Percentiles rank a stretch among this genome's conserved stretches.
Conservation (phyloP, 2,329 filamentous ascomycete species). For the Arthrinium phaeospermum region DNA sequence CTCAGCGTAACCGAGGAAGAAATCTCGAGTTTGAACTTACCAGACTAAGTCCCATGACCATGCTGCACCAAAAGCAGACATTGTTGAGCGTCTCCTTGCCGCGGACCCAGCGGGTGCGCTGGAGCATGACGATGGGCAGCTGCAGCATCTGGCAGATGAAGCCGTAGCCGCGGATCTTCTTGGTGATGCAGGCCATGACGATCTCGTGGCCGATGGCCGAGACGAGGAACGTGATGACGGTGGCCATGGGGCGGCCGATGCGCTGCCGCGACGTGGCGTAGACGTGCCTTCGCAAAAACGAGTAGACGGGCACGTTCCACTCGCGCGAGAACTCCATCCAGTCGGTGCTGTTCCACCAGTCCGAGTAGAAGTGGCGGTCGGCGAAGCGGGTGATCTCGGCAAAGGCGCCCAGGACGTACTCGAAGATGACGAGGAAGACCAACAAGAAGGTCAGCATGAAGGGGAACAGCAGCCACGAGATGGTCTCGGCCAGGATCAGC, state of each 20-base stretch:
- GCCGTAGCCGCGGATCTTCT: conserved; percentile 93
- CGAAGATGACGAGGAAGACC: conserved; percentile 97
- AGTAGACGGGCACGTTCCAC: conserved; percentile 98
- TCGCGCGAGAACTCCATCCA: conserved; percentile 96
- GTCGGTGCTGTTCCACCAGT: conserved; percentile 80
- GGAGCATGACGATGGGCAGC: conserved; percentile 91
- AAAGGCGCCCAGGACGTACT: conserved; percentile 93
- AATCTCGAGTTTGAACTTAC: conserved; percentile 48
- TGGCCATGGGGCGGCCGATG: conserved; percentile 79
- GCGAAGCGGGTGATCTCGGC: conserved; percentile 94
- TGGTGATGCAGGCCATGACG: conserved; percentile 97
- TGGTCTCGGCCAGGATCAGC: conserved; percentile 86
- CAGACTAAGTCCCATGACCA: conserved; percentile 85
- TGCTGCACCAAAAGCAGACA: conserved; percentile 87
- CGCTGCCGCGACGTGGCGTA: conserved; percentile 82
- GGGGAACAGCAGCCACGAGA: conserved; percentile 90
- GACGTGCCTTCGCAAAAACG: conserved; percentile 92
- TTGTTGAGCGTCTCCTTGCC: conserved; percentile 83
- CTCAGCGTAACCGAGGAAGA: not conserved
- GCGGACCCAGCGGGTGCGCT: conserved; percentile 78
- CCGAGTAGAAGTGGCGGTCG: conserved; percentile 89
- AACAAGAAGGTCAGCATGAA: conserved; percentile 97
- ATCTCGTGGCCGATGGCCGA: conserved; percentile 90
- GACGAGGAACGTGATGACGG: conserved; percentile 89
- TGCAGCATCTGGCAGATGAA: conserved; percentile 97